Base-by-base conservation (phyloP, 2,329 filamentous ascomycete species). In the Coccinonectria pachysandricola region DNA sequence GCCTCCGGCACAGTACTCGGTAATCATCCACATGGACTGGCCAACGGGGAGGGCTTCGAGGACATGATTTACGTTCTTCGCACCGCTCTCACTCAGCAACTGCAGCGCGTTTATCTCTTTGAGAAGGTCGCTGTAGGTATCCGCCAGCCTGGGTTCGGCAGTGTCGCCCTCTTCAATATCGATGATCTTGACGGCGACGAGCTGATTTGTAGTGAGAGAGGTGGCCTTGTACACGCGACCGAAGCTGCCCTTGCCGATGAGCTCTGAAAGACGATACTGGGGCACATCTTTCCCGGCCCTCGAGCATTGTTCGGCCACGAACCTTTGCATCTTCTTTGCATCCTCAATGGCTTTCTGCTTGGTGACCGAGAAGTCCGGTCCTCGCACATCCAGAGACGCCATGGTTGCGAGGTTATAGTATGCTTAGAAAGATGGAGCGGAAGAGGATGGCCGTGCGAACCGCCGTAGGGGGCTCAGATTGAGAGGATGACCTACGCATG, bases 1-100 rank as follows among this genome's bases (percentile, higher is more conserved):
- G 24, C 84, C 84, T 35, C 84, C 84, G 5, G 79, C 81, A 43
- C 83, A 87, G 52, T 87, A 86, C 56, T 91, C 82, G 32, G 80
- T 87, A 30, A 91, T 74, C 61, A 91, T 83, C 84, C 84, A 92
- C 59, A 92, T 77, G 34, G 83, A 73, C 41, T 80, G 76, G 21
- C 80, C 79, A 19, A 88, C 74, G 7, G 80, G 75, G 12, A 87
- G 65, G 4, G 81, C 81, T 39, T 87, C 82, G 42, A 87, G 76
- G 26, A 88, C 79, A 42, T 77, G 70, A 49, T 88, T 91, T 56
- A 92, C 76, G 47, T 88, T 88, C 40, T 71, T 70, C 11, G 82
- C 82, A 24, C 75, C 78, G 39, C 69, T 79, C 39, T 83, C 77
- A 45, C 78, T 76, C 26, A 92, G 64, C 31, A 81, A 63, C 43